Percentiles rank a stretch among this genome's conserved stretches.
These are phyloP conservation scores for Yamadazyma buinensis DNA, from an alignment of 1,139 yeast genomes.

Conservation along the genomic window DNA sequence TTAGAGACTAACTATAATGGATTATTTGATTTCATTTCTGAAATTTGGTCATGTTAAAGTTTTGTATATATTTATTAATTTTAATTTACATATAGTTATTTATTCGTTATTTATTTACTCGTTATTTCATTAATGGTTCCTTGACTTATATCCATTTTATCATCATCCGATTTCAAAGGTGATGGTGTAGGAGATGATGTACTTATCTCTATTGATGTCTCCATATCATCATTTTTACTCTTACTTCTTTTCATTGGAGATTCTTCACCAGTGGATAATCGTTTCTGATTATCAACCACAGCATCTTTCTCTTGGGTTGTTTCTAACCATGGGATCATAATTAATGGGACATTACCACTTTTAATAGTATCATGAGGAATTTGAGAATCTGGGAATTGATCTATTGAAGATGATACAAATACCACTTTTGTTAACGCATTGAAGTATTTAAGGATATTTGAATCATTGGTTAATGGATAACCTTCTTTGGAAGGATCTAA, in stretches of 20 bases:
- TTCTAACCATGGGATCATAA: constrained; percentile 46
- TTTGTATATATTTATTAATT: no score
- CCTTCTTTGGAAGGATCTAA: constrained; percentile 32
- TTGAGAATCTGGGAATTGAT: constrained; percentile 20
- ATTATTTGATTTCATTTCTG: constrained; percentile 41
- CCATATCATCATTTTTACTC: constrained; percentile 8
- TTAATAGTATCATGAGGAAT: neutral
- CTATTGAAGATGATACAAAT: constrained; percentile 25
- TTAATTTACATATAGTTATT: no score
- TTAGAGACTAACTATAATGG: constrained; percentile 60
- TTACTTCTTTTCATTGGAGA: constrained; percentile 2
- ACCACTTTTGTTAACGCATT: constrained; percentile 27
- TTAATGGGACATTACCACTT: constrained; percentile 18
- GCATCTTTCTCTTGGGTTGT: constrained; percentile 2
- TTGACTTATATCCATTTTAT: constrained; percentile 12
- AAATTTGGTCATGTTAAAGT: constrained; percentile 43
- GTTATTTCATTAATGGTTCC: constrained; percentile 6
- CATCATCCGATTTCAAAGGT: constrained; percentile 4
- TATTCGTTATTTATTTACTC: no score
- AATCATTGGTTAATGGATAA: constrained; percentile 26
- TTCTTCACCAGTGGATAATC: constrained; percentile 1
- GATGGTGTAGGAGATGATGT: no score
- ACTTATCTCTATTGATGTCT: constrained; percentile 5
- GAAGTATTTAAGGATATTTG: constrained; percentile 26
- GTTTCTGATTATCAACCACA: neutral